A percentile compares a stretch with the other conserved stretches of the same genome.
Conservation (phyloP, 2,329 filamentous ascomycete species). For the Aspergillus sp. region DNA sequence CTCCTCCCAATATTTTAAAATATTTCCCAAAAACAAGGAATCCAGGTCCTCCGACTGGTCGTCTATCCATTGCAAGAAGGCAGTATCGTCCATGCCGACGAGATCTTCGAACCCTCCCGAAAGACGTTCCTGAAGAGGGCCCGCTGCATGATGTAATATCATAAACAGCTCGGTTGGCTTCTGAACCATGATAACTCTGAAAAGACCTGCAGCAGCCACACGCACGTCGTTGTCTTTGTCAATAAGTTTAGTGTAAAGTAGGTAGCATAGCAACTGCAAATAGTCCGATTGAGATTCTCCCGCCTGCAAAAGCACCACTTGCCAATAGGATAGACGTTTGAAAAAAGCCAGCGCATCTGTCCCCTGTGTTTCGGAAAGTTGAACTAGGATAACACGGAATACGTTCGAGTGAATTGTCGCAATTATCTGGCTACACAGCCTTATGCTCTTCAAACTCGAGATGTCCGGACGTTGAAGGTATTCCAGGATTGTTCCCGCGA, state of each 20-base stretch:
- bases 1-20: constrained; percentile 82
- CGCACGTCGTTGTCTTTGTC: constrained; percentile 68
- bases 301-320: constrained; percentile 79
- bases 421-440: constrained; percentile 85
- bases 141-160: constrained; percentile 71
- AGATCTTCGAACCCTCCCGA: constrained; percentile 78
- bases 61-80: constrained; percentile 87
- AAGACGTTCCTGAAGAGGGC: constrained; percentile 68
- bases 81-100: constrained; percentile 82
- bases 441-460: constrained; percentile 76
- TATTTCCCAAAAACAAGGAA: constrained; percentile 73
- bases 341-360: constrained; percentile 70
- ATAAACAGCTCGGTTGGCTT: constrained; percentile 79
- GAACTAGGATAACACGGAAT: constrained; percentile 73
- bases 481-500: constrained; percentile 80
- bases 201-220: constrained; percentile 75
- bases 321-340: constrained; percentile 90
- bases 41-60: constrained; percentile 77
- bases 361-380: constrained; percentile 79
- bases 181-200: constrained; percentile 90
- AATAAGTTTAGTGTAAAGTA: constrained; percentile 85
- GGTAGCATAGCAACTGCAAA: constrained; percentile 83
- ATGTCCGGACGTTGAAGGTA: constrained; percentile 85
- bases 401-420: constrained; percentile 74
- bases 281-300: constrained; percentile 78